Evolutionary conservation across 2,329 filamentous ascomycete species (phyloP), one percentile per base, ranked within the genome.

Genomic region (Epichloe elymi): DNA sequence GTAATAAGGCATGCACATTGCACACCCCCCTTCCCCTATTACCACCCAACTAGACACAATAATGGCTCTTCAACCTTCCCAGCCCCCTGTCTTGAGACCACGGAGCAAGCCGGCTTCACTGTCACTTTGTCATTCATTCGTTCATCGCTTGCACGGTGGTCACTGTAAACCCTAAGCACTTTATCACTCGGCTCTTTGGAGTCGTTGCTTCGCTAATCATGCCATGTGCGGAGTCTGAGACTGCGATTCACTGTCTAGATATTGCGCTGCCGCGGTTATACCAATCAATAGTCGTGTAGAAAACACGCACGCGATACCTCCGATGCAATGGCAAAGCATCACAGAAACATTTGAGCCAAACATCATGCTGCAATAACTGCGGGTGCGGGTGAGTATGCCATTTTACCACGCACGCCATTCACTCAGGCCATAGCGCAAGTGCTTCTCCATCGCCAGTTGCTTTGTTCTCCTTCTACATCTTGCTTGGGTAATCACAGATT

Each of bases 211-310:
- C 45, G 45, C 36, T 35, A 19, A 48, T 37, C 46, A 48, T 17
- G 23, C 2, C 38, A 33, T 30, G 26, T 14, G 20, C 23, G 15
- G n/a, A 30, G 46, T 48, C 54, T 50, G 41, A 35, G 35, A 35
- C 23, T 40, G 36, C 15, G n/a, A 40, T 48, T 11, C 46, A 40
- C 37, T 52, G 48, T 56, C 53, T 54, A 53, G 42, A 53, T 53
- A 51, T 48, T 51, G 20, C 33, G 12, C 8, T 23, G 23, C 23
- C 23, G 20, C 37, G 2, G 5, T 30, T 37, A 23, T 17, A 17
- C 26, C 10, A 19, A 33, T 35, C 10, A 19, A 19, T 35, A 37
- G 23, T 37, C 23, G n/a, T 33, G 11, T 41, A 26, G 10, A 46
- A 37, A 23, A 46, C 20, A 20, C 11, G 37, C 33, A 46, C 33